phyloP scores from a whole-genome alignment of 2,329 filamentous ascomycete genomes.

The Atkinsonella texensis region DNA sequence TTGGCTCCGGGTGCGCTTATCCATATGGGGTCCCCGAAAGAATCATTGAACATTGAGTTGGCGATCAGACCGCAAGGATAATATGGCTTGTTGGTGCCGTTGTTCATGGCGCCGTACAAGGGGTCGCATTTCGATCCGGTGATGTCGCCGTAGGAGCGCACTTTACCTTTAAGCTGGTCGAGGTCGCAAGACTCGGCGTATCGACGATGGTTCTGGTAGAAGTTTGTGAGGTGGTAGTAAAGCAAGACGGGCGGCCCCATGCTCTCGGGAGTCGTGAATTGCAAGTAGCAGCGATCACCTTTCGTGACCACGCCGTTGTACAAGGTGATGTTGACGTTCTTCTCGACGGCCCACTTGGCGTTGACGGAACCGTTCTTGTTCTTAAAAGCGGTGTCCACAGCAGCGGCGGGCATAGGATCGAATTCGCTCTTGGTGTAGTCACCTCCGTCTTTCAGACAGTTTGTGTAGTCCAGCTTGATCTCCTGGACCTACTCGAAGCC shows the following conservation, averaged over 20 bases:
- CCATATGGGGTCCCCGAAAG: conserved; percentile 54
- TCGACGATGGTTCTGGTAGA: conserved; percentile 96
- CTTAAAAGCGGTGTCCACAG: conserved; percentile 63
- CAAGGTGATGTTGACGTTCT: conserved; percentile 28
- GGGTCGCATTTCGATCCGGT: conserved; percentile 63
- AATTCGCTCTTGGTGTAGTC: conserved; percentile 22
- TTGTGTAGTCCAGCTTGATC: conserved; percentile 79
- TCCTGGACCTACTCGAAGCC: conserved; percentile 61
- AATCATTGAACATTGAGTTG: conserved; percentile 96
- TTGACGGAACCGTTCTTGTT: conserved; percentile 28
- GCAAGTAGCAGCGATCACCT: conserved; percentile 54
- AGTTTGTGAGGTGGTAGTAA: conserved; percentile 94
- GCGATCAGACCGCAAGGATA: conserved; percentile 95
- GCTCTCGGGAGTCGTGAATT: conserved; percentile 67
- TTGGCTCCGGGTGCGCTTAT: conserved; percentile 33
- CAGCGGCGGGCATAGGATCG: conserved; percentile 39
- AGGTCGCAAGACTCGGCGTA: conserved; percentile 86
- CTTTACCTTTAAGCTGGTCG: conserved; percentile 65
- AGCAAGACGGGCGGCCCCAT: conserved; percentile 76
- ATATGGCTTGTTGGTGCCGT: conserved; percentile 51
- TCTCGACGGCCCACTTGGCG: conserved; percentile 31
- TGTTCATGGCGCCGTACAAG: conserved; percentile 38
- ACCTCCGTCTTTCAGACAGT: conserved; percentile 52
- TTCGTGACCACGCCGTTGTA: conserved; percentile 22
- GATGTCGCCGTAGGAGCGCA: conserved; percentile 48